Evolutionary conservation across 2,329 filamentous ascomycete species (phyloP).

Genomic region (Colletotrichum sp.): DNA sequence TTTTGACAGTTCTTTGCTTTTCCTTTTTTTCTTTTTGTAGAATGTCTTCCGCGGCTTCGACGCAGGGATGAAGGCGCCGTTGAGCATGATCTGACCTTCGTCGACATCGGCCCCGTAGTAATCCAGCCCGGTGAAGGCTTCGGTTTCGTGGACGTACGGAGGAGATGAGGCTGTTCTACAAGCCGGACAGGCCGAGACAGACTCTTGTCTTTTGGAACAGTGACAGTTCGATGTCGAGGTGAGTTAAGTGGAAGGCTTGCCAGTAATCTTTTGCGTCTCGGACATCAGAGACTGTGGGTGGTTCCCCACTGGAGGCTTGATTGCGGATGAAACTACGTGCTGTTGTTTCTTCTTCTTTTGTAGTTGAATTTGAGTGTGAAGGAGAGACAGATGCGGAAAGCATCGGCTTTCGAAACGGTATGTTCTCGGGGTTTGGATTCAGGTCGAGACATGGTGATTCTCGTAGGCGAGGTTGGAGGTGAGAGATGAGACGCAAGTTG

Average conservation of each 20-base stretch:
- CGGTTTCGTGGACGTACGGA: neutral
- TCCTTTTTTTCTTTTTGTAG: neutral
- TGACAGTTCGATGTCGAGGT: neutral
- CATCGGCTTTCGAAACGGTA: neutral
- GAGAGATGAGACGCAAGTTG: neutral
- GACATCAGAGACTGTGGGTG: neutral
- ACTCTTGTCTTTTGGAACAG: neutral
- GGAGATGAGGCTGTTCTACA: neutral
- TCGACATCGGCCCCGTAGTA: neutral
- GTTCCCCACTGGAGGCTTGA: neutral
- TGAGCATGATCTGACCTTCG: neutral
- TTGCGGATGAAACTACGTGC: neutral
- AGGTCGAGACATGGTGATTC: neutral
- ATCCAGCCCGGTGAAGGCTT: neutral
- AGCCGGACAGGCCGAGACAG: neutral
- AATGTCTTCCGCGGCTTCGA: neutral
- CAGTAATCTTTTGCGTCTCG: neutral
- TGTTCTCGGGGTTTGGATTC: neutral
- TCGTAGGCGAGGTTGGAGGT: neutral
- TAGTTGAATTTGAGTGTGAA: neutral
- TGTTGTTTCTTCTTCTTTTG: neutral
- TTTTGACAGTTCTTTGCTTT: neutral
- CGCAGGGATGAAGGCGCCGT: neutral
- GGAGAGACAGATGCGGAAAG: neutral
- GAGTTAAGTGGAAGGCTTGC: neutral